Percentiles rank a stretch among this genome's conserved stretches.
Evolutionary conservation across 257 asterid species (phyloP).

Genomic region (Knoxia roxburghii): DNA sequence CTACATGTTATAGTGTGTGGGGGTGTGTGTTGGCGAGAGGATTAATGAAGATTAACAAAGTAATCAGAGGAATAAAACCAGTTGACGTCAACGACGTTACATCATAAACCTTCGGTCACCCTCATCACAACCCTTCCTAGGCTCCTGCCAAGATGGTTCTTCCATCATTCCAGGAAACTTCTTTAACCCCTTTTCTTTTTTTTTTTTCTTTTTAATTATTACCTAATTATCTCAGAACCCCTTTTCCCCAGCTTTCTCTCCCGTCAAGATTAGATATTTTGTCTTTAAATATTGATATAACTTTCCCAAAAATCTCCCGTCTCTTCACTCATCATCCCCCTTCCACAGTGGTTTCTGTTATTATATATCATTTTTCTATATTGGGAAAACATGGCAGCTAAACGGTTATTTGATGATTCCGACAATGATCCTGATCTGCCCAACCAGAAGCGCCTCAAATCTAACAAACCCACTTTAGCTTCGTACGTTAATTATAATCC

Average conservation of each 20-base stretch:
- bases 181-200: conserved; percentile 14
- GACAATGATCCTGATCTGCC: conserved; percentile 35
- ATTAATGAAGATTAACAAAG: too few relatives aligned
- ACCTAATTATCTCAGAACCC: too few relatives aligned
- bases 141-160: conserved; percentile 38
- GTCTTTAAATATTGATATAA: too few relatives aligned
- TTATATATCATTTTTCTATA: too few relatives aligned
- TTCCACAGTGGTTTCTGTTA: too few relatives aligned
- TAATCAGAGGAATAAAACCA: too few relatives aligned
- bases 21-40: too few relatives aligned
- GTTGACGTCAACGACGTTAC: conserved; percentile 41
- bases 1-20: too few relatives aligned
- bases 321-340: conserved; percentile 3
- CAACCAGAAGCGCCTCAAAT: conserved; percentile 38
- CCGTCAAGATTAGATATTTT: too few relatives aligned
- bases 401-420: conserved; percentile 34
- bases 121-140: too few relatives aligned
- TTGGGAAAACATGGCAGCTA: conserved; percentile 43
- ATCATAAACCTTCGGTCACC: conserved; percentile 16
- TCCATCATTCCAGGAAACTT: conserved; percentile 42
- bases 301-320: background rate
- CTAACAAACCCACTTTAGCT: conserved; percentile 42
- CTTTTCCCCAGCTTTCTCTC: too few relatives aligned
- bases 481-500: conserved; percentile 37
- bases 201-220: too few relatives aligned